Base-by-base conservation (phyloP, 257 asterid genomes). In the Ehretia macrophylla region DNA sequence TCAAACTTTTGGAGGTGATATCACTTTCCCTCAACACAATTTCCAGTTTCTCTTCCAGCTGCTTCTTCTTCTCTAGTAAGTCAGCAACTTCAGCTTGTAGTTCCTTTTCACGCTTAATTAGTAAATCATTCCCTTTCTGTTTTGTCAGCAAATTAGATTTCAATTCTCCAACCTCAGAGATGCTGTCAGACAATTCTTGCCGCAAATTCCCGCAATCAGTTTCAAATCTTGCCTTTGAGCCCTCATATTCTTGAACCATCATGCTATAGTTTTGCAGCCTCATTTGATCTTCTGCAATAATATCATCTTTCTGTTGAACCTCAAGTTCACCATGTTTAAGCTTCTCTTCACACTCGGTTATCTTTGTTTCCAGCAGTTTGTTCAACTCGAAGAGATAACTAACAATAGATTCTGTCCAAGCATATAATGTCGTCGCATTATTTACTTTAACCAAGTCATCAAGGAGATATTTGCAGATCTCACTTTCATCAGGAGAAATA, bases 331-430 rank as follows among this genome's bases (percentile, higher is more conserved):
- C 64, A 58, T 62, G 17, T 68, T 59, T 68, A 22, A 70, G 62
- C 42, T 60, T 35, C 64, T 64, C 66, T 11, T 59, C 81, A n/a
- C 51, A 81, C 68, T 76, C 85, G 1, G 45, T 21, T 11, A 72
- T 75, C 81, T 82, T 76, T 45, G 45, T 73, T 70, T 80, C 88
- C 79, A 88, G 66, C 51, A 81, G 74, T 72, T 75, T 70, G 80
- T 85, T 85, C 69, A 88, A 69, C 76, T 83, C 90, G 54, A 51
- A 60, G 76, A 87, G 66, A 63, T 63, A 68, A 55, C 64, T 58
- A 20, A 66, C 56, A 27, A 79, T 51, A 66, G 65, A 37, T 59
- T 66, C 79, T 10, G 67, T 63, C 32, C 62, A 66, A 64, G 55
- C 6, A 39, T 69, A 65, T 53, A 58, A 63, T 48, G 71, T 51